Evolutionary conservation across 164 flowering plant genomes (phyloP).

Genomic region (Platanus orientalis): DNA sequence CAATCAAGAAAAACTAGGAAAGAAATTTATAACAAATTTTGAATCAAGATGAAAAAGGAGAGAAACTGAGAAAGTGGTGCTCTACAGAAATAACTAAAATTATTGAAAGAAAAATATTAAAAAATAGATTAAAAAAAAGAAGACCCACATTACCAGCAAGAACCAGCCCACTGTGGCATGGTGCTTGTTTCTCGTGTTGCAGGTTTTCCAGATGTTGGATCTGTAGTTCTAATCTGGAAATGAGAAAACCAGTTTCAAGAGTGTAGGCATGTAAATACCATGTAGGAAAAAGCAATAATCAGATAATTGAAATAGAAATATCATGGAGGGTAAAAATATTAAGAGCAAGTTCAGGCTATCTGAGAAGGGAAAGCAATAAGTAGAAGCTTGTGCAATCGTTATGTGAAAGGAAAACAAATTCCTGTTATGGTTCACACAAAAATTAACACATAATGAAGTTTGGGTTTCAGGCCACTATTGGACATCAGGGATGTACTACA

Average conservation of each 20-base stretch:
- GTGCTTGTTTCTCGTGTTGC: conserved; percentile 56
- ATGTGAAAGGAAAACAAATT: neutral
- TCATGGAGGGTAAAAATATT: neutral
- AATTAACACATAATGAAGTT: neutral
- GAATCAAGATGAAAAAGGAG: no score
- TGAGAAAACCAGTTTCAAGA: neutral
- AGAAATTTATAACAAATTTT: no score
- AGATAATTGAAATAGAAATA: neutral
- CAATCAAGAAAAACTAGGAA: no score
- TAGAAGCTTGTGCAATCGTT: neutral
- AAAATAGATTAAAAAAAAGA: no score
- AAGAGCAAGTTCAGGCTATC: neutral
- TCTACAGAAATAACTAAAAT: no score
- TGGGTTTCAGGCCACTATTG: neutral
- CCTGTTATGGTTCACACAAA: neutral
- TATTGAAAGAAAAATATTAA: no score
- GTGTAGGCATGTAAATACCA: neutral
- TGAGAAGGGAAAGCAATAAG: neutral
- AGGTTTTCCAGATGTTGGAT: conserved; percentile 57
- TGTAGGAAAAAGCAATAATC: neutral
- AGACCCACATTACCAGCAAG: conserved; percentile 84
- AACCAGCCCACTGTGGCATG: conserved; percentile 98
- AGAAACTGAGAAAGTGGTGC: no score
- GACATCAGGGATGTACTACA: neutral
- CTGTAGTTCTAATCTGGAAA: conserved; percentile 64